Conservation (phyloP, 2,329 filamentous ascomycete genomes). For the Tolypocladium endophyticum region DNA sequence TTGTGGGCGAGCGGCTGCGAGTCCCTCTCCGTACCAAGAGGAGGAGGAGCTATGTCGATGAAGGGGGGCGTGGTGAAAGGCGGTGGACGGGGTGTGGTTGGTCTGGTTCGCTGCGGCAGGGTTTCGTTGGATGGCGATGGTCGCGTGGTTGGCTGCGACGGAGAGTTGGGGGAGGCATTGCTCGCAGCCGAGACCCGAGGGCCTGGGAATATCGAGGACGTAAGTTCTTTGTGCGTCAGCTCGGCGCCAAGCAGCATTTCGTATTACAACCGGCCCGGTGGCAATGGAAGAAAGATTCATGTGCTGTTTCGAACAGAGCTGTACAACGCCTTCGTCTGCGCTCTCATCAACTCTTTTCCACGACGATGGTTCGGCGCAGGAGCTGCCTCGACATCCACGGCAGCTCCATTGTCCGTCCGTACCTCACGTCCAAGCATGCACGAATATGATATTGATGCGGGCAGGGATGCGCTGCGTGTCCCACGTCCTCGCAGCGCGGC, state of each 20-base stretch:
- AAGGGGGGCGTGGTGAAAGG: neutral
- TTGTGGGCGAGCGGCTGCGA: neutral
- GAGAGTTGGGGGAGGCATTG: neutral
- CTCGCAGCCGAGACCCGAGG: neutral
- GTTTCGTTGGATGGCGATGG: neutral
- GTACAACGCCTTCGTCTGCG: neutral
- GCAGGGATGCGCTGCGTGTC: neutral
- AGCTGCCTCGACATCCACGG: neutral
- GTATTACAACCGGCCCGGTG: neutral
- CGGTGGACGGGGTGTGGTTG: neutral
- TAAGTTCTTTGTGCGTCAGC: neutral
- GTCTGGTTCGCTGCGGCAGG: neutral
- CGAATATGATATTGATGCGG: neutral
- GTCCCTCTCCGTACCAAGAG: too few relatives aligned
- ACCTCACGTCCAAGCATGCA: too few relatives aligned
- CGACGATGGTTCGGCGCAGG: neutral
- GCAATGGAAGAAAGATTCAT: too few relatives aligned
- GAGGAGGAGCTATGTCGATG: too few relatives aligned
- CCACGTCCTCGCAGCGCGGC: neutral
- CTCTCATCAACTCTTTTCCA: neutral
- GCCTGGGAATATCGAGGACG: neutral
- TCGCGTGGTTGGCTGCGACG: neutral
- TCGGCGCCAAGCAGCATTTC: neutral
- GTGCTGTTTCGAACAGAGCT: too few relatives aligned
- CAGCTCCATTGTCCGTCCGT: neutral